These are phyloP conservation scores for Cicer arietinum DNA, from an alignment of 306 rosid genomes.

Conservation along the genomic window DNA sequence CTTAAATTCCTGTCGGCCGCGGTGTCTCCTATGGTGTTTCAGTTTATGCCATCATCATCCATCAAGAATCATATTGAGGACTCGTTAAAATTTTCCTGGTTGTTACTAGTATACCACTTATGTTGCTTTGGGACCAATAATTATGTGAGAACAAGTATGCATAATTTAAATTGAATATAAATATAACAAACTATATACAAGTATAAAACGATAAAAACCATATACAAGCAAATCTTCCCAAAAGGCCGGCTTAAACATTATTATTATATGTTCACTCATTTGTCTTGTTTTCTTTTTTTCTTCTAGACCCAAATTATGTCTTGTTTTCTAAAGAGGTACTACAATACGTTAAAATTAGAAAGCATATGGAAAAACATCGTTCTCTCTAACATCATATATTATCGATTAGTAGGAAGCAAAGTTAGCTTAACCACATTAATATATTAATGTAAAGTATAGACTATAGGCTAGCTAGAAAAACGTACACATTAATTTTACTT, in stretches of 20 bases:
- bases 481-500: background rate
- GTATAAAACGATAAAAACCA: slow-evolving; percentile 25
- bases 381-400: background rate
- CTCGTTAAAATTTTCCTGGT: too few species aligned
- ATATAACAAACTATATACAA: background rate
- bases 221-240: slow-evolving; percentile 23
- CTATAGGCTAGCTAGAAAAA: background rate
- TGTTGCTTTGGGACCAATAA: too few species aligned
- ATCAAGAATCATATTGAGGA: slow-evolving; percentile 6
- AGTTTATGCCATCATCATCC: background rate
- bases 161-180: background rate
- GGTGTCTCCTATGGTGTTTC: slow-evolving; percentile 22
- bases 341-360: slow-evolving; percentile 27
- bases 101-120: too few species aligned
- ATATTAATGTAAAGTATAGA: slow-evolving; percentile 9
- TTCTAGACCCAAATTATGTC: background rate
- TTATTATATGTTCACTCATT: background rate
- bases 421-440: background rate
- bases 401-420: background rate
- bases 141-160: background rate
- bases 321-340: background rate
- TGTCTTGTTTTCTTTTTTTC: background rate
- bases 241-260: slow-evolving; percentile 46
- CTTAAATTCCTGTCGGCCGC: background rate
- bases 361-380: slow-evolving; percentile 41